Evolutionary conservation across 352 stramenopile species (phyloP).

Genomic region (Globisporangium sylvaticum): DNA sequence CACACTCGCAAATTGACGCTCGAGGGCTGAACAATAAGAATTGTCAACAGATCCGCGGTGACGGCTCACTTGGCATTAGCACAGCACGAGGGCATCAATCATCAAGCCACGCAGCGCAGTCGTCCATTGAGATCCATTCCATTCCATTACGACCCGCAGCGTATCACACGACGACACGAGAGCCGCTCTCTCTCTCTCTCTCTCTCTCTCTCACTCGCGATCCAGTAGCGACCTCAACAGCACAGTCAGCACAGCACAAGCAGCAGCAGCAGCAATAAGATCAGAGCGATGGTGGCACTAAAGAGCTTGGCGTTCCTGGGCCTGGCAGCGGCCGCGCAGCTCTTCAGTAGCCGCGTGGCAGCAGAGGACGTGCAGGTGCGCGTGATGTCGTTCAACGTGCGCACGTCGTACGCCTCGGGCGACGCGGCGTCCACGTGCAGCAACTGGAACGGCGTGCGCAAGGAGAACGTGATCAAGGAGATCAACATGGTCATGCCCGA

Average conservation of each 20-base stretch:
- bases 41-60: not conserved
- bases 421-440: conserved; percentile 41
- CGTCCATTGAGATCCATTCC: not conserved
- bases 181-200: not conserved
- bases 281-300: conserved; percentile 1
- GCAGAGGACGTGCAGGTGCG: conserved; percentile 41
- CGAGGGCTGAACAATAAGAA: not conserved
- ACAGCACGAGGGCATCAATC: not conserved
- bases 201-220: not conserved
- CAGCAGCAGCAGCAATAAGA: not conserved
- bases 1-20: not conserved
- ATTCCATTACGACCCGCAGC: not conserved
- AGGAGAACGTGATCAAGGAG: conserved; percentile 54
- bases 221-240: not conserved
- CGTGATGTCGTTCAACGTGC: conserved; percentile 80
- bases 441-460: conserved; percentile 64
- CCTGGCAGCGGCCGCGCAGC: conserved; percentile 9
- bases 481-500: conserved; percentile 52
- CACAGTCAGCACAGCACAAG: not conserved
- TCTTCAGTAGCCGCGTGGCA: conserved; percentile 7
- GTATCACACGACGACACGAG: not conserved
- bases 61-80: not conserved
- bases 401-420: conserved; percentile 51
- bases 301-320: not conserved
- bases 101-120: not conserved